Percentiles rank a stretch among this genome's conserved stretches.
Conservation (phyloP, 169 alveolate species). For the Blepharisma undulans region DNA sequence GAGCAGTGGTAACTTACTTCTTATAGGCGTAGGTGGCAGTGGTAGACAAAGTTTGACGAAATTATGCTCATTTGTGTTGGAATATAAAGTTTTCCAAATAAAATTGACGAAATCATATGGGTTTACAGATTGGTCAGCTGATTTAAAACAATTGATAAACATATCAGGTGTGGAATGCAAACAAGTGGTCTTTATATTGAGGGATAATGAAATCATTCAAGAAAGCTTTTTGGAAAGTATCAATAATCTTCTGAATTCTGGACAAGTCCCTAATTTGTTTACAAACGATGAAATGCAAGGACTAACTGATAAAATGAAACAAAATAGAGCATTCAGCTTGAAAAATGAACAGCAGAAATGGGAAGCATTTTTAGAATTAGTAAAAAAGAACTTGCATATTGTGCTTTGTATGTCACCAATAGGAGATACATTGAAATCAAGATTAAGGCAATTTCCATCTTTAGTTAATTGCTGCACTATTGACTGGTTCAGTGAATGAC, state of each 20-base stretch:
- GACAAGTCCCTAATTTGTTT: slow-evolving; percentile 89
- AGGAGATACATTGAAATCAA: slow-evolving; percentile 69
- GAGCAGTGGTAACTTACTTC: slow-evolving; percentile 76
- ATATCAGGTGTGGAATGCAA: slow-evolving; percentile 61
- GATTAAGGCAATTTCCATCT: slow-evolving; percentile 80
- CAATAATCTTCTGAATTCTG: slow-evolving; percentile 79
- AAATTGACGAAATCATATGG: slow-evolving; percentile 60
- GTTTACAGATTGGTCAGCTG: slow-evolving; percentile 57
- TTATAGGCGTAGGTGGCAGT: slow-evolving; percentile 88
- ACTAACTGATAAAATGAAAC: slow-evolving; percentile 62
- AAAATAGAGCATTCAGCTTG: slow-evolving; percentile 48
- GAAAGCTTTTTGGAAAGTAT: slow-evolving; percentile 82
- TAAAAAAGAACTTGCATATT: slow-evolving; percentile 71
- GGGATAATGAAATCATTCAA: slow-evolving; percentile 71
- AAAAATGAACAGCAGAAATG: slow-evolving; percentile 65
- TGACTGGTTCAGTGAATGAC: slow-evolving; percentile 90
- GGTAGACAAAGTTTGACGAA: slow-evolving; percentile 79
- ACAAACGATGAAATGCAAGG: slow-evolving; percentile 87
- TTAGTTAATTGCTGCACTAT: slow-evolving; percentile 83
- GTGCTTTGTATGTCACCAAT: slow-evolving; percentile 82
- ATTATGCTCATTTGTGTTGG: slow-evolving; percentile 72
- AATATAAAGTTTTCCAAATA: slow-evolving; percentile 50
- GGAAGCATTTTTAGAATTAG: slow-evolving; percentile 70
- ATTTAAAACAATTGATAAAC: slow-evolving; percentile 52
- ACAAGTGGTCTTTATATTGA: slow-evolving; percentile 48